Evolutionary conservation across 2,329 filamentous ascomycete species (phyloP).

Genomic region (Colletotrichum chlorophyti): DNA sequence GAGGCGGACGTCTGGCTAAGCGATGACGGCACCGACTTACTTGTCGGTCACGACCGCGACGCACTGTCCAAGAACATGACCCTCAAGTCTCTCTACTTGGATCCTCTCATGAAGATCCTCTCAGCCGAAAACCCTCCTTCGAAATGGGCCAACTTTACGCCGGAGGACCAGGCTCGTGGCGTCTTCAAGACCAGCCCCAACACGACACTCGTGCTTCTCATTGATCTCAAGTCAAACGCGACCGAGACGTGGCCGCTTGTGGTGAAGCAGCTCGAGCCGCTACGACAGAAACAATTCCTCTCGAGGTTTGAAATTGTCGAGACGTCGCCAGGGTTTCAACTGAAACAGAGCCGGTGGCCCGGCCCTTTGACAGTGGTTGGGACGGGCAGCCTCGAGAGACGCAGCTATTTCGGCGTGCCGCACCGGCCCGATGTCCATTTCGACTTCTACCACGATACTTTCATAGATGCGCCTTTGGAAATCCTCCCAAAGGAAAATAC

Average conservation of each 20-base stretch:
- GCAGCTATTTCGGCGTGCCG: background rate
- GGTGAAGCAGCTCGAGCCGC: background rate
- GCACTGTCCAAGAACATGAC: slow-evolving; percentile 63
- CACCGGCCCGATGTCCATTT: background rate
- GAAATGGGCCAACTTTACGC: slow-evolving; percentile 49
- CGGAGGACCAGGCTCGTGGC: slow-evolving; percentile 44
- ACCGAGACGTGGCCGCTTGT: slow-evolving; percentile 53
- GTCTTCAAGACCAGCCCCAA: slow-evolving; percentile 59
- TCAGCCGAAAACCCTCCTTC: slow-evolving; percentile 49
- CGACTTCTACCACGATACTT: background rate
- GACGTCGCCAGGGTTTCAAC: background rate
- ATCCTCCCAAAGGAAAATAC: background rate
- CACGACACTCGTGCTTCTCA: slow-evolving; percentile 65
- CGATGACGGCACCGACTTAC: slow-evolving; percentile 51
- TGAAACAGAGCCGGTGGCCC: background rate
- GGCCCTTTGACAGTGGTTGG: background rate
- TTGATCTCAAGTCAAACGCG: slow-evolving; percentile 72
- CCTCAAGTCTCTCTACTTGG: slow-evolving; percentile 65
- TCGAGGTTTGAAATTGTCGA: background rate
- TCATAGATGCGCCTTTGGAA: background rate
- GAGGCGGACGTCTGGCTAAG: slow-evolving; percentile 54
- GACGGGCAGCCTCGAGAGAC: background rate
- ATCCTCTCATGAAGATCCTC: slow-evolving; percentile 67
- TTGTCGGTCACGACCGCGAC: slow-evolving; percentile 68
- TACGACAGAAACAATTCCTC: background rate